Percentiles rank a stretch among this genome's conserved stretches.
phyloP scores from a whole-genome alignment of 169 alveolate species.

The Eimeria praecox region DNA sequence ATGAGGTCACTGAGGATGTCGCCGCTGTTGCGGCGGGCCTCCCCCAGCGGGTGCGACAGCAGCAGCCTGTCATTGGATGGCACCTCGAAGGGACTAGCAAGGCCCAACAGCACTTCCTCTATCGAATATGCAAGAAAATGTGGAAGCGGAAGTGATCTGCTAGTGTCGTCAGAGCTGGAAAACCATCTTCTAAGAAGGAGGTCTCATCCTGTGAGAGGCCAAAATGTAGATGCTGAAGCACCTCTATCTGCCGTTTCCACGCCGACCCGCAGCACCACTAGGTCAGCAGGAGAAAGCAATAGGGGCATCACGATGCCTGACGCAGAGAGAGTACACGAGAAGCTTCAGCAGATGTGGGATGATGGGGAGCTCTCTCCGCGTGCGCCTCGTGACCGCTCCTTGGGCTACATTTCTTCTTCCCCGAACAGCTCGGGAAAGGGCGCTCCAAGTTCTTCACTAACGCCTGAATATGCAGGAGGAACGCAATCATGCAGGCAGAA shows the following conservation, averaged over 20 bases:
- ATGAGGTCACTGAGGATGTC: constrained; percentile 53
- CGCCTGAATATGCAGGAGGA: constrained; percentile 28
- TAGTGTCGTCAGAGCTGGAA: neutral
- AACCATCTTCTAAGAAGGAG: neutral
- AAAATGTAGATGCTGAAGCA: neutral
- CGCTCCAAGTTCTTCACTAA: neutral
- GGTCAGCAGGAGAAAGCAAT: neutral
- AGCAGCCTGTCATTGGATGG: neutral
- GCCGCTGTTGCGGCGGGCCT: constrained; percentile 66
- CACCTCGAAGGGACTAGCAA: constrained; percentile 34
- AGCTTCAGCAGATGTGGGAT: constrained; percentile 73
- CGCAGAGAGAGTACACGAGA: constrained; percentile 30
- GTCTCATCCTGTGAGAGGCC: constrained; percentile 17
- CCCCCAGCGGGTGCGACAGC: constrained; percentile 11
- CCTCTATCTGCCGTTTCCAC: constrained; percentile 61
- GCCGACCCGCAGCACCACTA: constrained; percentile 49
- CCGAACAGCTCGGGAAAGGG: constrained; percentile 47
- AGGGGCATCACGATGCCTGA: neutral
- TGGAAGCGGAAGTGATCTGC: neutral
- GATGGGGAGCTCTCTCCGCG: constrained; percentile 77
- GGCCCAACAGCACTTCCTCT: constrained; percentile 49
- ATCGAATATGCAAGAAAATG: neutral
- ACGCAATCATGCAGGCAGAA: neutral
- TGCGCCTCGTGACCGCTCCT: constrained; percentile 71
- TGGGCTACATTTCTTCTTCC: constrained; percentile 66